Base-by-base conservation (phyloP, 768 basidiomycete species). In the Termitomyces sp. region DNA sequence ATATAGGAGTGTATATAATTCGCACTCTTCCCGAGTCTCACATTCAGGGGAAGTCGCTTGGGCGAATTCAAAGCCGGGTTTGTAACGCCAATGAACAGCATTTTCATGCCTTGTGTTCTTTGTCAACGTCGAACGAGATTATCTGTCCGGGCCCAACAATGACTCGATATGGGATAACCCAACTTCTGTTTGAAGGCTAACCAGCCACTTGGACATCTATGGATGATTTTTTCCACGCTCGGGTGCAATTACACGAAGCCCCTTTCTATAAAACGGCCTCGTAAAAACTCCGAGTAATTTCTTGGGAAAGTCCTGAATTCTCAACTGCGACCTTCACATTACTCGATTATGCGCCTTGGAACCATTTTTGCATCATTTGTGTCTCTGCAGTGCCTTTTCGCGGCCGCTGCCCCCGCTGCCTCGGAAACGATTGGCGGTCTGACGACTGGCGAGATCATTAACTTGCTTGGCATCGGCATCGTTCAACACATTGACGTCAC, bases 391-490 rank as follows among this genome's bases (percentile, higher is more conserved):
- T 60, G 69, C 55, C 59, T 67, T 29, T 66, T 59, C 44, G 70
- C 66, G n/a, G 47, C 57, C 6, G 70, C 66, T 22, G 53, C 64
- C 18, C 67, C 64, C 0, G 52, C 63, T 1, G 56, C 66, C 15
- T 56, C 53, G 22, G 58, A 63, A 8, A 62, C 65, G 22, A 54
- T 69, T 20, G 64, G 58, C 7, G 66, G 64, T 29, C 29, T 67
- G 51, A 46, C 57, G 33, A 66, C 75, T 59, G 75, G 73, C 22
- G 68, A 73, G 33, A 69, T 80, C 61, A 73, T 78, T 57, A 73
- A 77, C 58, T 61, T 69, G 4, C 59, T 80, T n/a, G 66, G 70
- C 16, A 52, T 80, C 31, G 75, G 76, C 26, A 66, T 80, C 34
- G 76, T 80, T 46, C 68, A 67, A 46, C 56, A 72, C 41, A 73